phyloP scores from a whole-genome alignment of 306 rosid species.

The Trifolium dubium region DNA sequence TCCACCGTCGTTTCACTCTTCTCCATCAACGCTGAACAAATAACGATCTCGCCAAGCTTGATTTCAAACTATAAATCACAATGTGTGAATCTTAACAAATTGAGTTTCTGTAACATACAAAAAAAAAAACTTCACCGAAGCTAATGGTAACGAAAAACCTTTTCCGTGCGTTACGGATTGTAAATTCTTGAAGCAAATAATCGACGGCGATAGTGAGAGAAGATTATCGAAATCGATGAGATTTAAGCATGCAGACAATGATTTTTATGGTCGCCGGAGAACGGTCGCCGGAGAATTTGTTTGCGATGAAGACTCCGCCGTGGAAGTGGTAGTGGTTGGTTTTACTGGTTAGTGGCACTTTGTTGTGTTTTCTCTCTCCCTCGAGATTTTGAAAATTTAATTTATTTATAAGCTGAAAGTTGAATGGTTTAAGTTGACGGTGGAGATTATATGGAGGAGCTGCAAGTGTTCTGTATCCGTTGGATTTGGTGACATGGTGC shows the following conservation, averaged over 20 bases:
- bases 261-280: conserved; percentile 19
- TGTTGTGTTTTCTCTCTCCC: conserved; percentile 7
- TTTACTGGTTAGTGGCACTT: conserved; percentile 26
- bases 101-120: conserved; percentile 17
- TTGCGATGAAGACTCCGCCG: conserved; percentile 10
- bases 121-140: neutral
- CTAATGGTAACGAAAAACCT: conserved; percentile 26
- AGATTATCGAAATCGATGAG: neutral
- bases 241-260: conserved; percentile 31
- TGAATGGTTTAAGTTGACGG: conserved; percentile 28
- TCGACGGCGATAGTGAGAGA: conserved; percentile 6
- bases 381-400: conserved; percentile 66
- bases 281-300: conserved; percentile 22
- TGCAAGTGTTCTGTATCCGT: conserved; percentile 25
- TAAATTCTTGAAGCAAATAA: neutral
- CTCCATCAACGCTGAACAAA: conserved; percentile 54
- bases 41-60: conserved; percentile 7
- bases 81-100: conserved; percentile 24
- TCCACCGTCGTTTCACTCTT: conserved; percentile 52
- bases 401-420: conserved; percentile 45
- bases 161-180: conserved; percentile 40
- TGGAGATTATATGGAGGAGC: conserved; percentile 16
- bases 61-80: conserved; percentile 34
- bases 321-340: conserved; percentile 41
- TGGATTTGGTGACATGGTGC: conserved; percentile 42